phyloP scores from a whole-genome alignment of 768 basidiomycete genomes.

The Suillus americanus region DNA sequence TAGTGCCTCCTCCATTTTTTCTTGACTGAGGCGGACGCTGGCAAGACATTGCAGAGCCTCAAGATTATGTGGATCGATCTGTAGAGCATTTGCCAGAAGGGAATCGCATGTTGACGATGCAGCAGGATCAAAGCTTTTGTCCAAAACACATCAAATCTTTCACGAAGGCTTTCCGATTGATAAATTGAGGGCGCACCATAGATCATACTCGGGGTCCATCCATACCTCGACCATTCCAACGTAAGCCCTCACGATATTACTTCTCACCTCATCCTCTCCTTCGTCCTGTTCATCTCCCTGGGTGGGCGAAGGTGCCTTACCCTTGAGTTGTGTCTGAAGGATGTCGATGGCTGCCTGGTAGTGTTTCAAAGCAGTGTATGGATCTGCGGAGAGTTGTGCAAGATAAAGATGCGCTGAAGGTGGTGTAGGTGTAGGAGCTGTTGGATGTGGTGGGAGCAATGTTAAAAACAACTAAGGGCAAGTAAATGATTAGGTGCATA shows the following conservation, averaged over 20 bases:
- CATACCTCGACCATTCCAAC: conserved; percentile 92
- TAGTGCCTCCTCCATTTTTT: conserved; percentile 76
- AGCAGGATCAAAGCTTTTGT: conserved; percentile 71
- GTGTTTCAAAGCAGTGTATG: conserved; percentile 67
- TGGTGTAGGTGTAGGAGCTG: conserved; percentile 58
- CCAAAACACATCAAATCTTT: neutral
- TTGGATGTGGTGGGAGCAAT: conserved; percentile 57
- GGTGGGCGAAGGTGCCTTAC: conserved; percentile 54
- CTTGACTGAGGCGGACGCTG: conserved; percentile 87
- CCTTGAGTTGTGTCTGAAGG: conserved; percentile 66
- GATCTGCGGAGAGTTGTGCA: conserved; percentile 79
- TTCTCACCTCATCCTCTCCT: conserved; percentile 61
- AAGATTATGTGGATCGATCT: conserved; percentile 69
- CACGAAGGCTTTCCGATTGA: neutral
- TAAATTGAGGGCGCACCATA: conserved; percentile 57
- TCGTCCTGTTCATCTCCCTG: conserved; percentile 31
- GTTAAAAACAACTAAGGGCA: conserved; percentile 56
- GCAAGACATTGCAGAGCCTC: conserved; percentile 82
- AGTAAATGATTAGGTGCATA: neutral
- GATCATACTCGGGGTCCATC: conserved; percentile 90
- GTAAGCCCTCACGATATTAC: conserved; percentile 74
- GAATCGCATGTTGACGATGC: conserved; percentile 83
- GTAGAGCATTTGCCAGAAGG: conserved; percentile 69
- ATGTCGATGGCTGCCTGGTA: conserved; percentile 82
- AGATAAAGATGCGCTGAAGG: conserved; percentile 87